A percentile compares a stretch with the other conserved stretches of the same genome.
Evolutionary conservation across 2,329 filamentous ascomycete species (phyloP).

Genomic region (Sclerotinia borealis): DNA sequence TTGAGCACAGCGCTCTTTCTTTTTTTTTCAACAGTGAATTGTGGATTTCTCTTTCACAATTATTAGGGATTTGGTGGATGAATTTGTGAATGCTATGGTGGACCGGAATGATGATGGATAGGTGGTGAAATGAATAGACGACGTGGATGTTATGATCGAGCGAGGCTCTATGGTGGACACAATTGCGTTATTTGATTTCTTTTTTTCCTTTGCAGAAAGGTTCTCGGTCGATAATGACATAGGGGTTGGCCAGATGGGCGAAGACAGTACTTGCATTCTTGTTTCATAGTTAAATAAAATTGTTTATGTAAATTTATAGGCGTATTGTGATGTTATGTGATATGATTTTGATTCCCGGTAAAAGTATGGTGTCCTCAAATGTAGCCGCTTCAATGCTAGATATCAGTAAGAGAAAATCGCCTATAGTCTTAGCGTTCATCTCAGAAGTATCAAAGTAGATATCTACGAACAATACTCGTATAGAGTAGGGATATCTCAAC

Average conservation of each 20-base stretch:
- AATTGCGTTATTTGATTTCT: neutral
- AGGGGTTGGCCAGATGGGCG: neutral
- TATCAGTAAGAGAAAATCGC: neutral
- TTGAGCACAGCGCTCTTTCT: slow-evolving; percentile 1
- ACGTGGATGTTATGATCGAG: neutral
- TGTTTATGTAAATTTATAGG: neutral
- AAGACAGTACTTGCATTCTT: neutral
- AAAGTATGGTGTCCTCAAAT: neutral
- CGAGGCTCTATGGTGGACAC: neutral
- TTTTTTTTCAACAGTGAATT: neutral
- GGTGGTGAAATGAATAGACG: neutral
- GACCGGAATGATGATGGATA: too few relatives aligned
- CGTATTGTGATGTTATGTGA: neutral
- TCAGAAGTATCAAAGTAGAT: too few relatives aligned
- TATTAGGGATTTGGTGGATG: neutral
- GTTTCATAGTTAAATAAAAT: slow-evolving; percentile 4
- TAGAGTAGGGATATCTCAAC: too few relatives aligned
- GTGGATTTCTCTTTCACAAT: neutral
- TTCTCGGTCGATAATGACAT: neutral
- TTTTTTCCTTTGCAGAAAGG: neutral
- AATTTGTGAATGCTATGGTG: neutral
- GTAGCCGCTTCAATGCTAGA: too few relatives aligned
- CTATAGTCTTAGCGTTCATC: too few relatives aligned
- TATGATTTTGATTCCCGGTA: neutral
- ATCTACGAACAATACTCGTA: too few relatives aligned